Conservation (phyloP, 1,284 basidiomycete genomes). For the Psilocybe mexicana region DNA sequence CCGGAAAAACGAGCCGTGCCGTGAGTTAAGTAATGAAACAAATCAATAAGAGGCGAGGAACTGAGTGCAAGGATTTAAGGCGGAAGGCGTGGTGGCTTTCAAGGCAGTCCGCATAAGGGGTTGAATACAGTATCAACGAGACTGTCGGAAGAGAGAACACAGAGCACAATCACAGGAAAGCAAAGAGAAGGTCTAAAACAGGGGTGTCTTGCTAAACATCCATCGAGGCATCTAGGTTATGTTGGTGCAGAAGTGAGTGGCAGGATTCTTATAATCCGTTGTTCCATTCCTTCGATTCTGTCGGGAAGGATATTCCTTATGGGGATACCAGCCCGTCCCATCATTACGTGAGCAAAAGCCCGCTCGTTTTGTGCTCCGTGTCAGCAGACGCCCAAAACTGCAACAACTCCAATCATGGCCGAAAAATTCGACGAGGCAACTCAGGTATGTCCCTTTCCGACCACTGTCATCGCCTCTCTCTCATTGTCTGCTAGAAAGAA, state of each 20-base stretch:
- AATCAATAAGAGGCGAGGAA: constrained; percentile 9
- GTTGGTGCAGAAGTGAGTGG: constrained; percentile 3
- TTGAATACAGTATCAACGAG: background rate
- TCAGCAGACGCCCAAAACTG: background rate
- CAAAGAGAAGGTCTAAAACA: background rate
- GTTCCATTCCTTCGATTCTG: constrained; percentile 4
- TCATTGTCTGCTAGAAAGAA: constrained; percentile 65
- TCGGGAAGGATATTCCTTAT: constrained; percentile 23
- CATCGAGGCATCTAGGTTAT: constrained; percentile 2
- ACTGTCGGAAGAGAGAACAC: background rate
- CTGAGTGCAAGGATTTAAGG: constrained; percentile 11
- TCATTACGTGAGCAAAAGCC: constrained; percentile 25
- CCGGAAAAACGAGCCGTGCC: constrained; percentile 8
- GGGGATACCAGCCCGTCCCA: constrained; percentile 1
- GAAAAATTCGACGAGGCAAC: constrained; percentile 80
- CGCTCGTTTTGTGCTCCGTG: constrained; percentile 6
- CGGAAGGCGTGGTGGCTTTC: constrained; percentile 8
- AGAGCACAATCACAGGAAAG: background rate
- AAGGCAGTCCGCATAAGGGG: background rate
- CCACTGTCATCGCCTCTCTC: background rate
- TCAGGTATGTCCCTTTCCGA: constrained; percentile 48
- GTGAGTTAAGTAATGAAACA: constrained; percentile 9
- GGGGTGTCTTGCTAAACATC: constrained; percentile 1
- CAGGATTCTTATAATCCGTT: background rate
- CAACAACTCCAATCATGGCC: constrained; percentile 38